Percentiles rank a stretch among this genome's conserved stretches.
These are phyloP conservation scores for Ambrosia hybrid DNA, from an alignment of 140 eudicot genomes.

Conservation along the genomic window DNA sequence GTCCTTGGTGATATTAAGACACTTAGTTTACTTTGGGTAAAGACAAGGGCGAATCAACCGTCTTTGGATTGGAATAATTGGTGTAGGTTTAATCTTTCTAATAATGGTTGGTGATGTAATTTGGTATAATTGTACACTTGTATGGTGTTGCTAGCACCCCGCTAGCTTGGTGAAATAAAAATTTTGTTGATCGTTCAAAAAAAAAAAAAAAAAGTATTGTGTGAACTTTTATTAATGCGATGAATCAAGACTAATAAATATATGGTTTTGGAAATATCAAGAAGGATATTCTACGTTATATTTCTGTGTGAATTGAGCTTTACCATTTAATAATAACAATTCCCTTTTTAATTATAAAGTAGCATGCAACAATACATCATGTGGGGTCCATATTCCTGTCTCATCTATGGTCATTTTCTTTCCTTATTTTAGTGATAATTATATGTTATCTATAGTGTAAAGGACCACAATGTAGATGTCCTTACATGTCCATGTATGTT, in stretches of 20 bases:
- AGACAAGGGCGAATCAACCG: too few species aligned
- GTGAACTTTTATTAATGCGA: neutral
- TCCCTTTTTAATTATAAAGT: conserved; percentile 1
- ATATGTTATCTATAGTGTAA: conserved; percentile 56
- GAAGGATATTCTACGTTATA: neutral
- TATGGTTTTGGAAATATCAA: neutral
- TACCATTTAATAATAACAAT: neutral
- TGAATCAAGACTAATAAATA: neutral
- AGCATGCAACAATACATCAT: conserved; percentile 39
- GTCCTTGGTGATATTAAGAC: too few species aligned
- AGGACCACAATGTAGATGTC: conserved; percentile 62
- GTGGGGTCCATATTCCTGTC: conserved; percentile 57
- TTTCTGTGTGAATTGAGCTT: conserved; percentile 12
- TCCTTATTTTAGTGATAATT: conserved; percentile 54
- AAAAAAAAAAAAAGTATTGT: too few species aligned
- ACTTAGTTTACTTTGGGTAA: too few species aligned
- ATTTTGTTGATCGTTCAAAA: too few species aligned
- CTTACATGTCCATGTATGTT: conserved; percentile 32
- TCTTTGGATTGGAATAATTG: too few species aligned
- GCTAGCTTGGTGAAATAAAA: too few species aligned
- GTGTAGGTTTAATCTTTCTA: too few species aligned
- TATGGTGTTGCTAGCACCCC: too few species aligned
- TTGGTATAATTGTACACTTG: too few species aligned
- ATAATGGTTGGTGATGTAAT: too few species aligned
- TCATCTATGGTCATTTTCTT: conserved; percentile 36